These are phyloP conservation scores for Gossypium gossypioides DNA, from an alignment of 441 rosid genomes.

Conservation along the genomic window DNA sequence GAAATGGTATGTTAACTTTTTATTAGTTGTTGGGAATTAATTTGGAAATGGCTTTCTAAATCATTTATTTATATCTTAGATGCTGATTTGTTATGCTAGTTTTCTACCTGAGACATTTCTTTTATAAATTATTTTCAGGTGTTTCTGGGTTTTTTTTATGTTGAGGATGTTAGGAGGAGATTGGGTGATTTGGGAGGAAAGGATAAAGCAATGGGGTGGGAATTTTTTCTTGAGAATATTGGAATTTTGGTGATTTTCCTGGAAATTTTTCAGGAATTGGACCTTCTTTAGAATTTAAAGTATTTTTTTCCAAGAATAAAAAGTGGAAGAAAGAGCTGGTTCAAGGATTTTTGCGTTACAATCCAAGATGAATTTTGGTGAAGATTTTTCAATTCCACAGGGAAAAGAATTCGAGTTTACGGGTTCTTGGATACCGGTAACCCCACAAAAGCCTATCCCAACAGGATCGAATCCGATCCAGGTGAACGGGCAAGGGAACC, in stretches of 20 bases:
- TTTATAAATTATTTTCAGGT: background rate
- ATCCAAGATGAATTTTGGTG: slow-evolving; percentile 30
- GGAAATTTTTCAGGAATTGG: slow-evolving; percentile 4
- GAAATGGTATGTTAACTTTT: slow-evolving; percentile 11
- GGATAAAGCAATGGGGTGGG: slow-evolving; percentile 21
- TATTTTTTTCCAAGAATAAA: background rate
- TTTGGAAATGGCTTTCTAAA: slow-evolving; percentile 16
- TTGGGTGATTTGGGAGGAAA: slow-evolving; percentile 12
- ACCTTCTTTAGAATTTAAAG: background rate
- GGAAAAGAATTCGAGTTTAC: slow-evolving; percentile 25
- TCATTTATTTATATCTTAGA: slow-evolving; percentile 30
- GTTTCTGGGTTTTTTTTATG: slow-evolving; percentile 8
- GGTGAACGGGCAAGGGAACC: slow-evolving; percentile 21
- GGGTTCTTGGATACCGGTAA: slow-evolving; percentile 43
- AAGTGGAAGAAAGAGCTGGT: background rate
- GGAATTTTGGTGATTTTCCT: background rate
- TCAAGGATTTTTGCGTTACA: slow-evolving; percentile 26
- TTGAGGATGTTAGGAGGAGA: slow-evolving; percentile 15
- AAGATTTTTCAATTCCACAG: slow-evolving; percentile 27
- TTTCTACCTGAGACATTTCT: background rate
- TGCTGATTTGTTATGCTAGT: slow-evolving; percentile 13
- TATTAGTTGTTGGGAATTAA: slow-evolving; percentile 22
- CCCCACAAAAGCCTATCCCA: slow-evolving; percentile 40
- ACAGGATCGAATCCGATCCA: slow-evolving; percentile 23
- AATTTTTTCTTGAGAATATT: background rate